A percentile compares a stretch with the other conserved stretches of the same genome.
These are phyloP conservation scores for Blastosporella zonata DNA, from an alignment of 1,284 basidiomycete genomes.

Conservation along the genomic window DNA sequence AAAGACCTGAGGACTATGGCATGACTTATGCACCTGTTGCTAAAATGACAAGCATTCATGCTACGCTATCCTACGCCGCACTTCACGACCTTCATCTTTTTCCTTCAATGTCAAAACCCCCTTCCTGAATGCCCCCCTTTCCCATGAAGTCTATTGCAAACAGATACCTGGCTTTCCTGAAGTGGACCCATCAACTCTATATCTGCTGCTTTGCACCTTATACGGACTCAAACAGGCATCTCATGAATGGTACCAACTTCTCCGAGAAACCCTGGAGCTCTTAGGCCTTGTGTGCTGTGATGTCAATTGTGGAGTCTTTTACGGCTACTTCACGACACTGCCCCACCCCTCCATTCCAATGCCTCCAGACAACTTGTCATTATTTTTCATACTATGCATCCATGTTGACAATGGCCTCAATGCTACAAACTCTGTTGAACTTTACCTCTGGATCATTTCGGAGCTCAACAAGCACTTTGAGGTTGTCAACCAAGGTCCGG, in stretches of 20 bases:
- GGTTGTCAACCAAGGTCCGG: constrained; percentile 8
- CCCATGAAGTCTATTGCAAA: background rate
- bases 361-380: constrained; percentile 6
- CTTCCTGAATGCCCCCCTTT: background rate
- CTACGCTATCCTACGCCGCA: constrained; percentile 1
- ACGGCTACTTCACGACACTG: constrained; percentile 4
- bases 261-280: background rate
- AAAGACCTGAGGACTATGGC: constrained; percentile 1
- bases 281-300: background rate
- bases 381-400: constrained; percentile 20
- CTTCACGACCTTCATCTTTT: constrained; percentile 1
- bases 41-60: constrained; percentile 9
- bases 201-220: background rate
- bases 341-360: constrained; percentile 14
- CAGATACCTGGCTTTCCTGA: constrained; percentile 9
- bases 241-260: background rate
- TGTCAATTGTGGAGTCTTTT: background rate
- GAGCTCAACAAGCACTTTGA: constrained; percentile 6
- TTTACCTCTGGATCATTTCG: constrained; percentile 7
- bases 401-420: constrained; percentile 27
- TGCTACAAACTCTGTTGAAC: constrained; percentile 15
- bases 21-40: background rate
- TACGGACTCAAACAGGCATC: constrained; percentile 2
- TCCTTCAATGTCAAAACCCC: background rate
- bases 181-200: background rate